A percentile compares a stretch with the other conserved stretches of the same genome.
Evolutionary conservation across 2,329 filamentous ascomycete genomes (phyloP).

Genomic region (Ilyonectria robusta): DNA sequence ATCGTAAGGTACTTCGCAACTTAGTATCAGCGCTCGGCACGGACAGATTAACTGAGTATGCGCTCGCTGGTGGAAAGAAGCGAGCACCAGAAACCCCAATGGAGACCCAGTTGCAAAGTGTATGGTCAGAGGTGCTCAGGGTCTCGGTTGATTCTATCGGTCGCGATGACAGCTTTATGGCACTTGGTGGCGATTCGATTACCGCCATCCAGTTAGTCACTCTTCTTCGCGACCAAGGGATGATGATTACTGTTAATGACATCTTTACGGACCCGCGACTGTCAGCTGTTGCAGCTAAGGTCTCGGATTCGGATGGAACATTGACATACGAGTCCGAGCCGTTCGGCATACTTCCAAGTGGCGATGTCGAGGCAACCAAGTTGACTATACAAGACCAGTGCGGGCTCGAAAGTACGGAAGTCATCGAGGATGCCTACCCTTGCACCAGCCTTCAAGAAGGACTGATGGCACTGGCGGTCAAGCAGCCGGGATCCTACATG

Average conservation of each 20-base stretch:
- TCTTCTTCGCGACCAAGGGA: background rate
- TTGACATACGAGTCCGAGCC: background rate
- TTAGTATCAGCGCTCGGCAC: constrained; percentile 12
- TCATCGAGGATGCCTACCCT: constrained; percentile 53
- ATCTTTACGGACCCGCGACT: constrained; percentile 27
- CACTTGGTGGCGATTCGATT: constrained; percentile 30
- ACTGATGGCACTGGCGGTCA: constrained; percentile 44
- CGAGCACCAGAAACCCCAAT: constrained; percentile 9
- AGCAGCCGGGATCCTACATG: constrained; percentile 29
- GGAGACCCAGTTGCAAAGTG: constrained; percentile 38
- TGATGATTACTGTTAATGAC: constrained; percentile 24
- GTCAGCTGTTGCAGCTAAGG: constrained; percentile 4
- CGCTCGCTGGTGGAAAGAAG: constrained; percentile 8
- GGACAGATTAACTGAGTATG: constrained; percentile 22
- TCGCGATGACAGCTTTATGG: constrained; percentile 29
- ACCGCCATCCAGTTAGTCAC: constrained; percentile 45
- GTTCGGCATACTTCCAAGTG: background rate
- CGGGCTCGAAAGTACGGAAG: background rate
- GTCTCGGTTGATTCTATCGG: constrained; percentile 47
- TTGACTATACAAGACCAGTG: background rate
- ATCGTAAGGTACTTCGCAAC: constrained; percentile 22
- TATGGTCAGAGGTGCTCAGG: constrained; percentile 48
- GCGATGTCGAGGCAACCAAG: background rate
- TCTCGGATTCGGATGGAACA: background rate
- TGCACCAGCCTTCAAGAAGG: constrained; percentile 55